phyloP scores from a whole-genome alignment of 192 early-diverging fungal species.

The Backusella tuberculispora region DNA sequence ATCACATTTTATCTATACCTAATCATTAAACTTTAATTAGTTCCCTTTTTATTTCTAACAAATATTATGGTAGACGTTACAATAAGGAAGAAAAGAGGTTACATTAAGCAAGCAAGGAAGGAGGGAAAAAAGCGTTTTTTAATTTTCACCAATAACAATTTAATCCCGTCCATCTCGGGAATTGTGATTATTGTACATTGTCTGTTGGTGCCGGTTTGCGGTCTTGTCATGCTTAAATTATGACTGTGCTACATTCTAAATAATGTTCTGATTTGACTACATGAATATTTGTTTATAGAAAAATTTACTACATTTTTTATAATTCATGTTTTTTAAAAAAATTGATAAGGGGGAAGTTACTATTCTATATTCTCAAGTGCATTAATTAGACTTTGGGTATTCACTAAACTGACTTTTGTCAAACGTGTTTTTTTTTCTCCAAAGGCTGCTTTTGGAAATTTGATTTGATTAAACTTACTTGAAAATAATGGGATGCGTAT shows the following conservation, averaged over 20 bases:
- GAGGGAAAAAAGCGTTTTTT: background rate
- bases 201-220: background rate
- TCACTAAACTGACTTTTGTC: background rate
- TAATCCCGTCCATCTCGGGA: background rate
- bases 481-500: background rate
- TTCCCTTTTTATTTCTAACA: background rate
- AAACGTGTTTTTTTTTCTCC: background rate
- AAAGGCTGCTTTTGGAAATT: background rate
- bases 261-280: background rate
- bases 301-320: background rate
- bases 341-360: background rate
- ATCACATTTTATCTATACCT: background rate
- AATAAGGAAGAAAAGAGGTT: background rate
- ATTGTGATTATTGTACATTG: background rate
- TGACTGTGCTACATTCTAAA: background rate
- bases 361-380: background rate
- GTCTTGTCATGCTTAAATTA: conserved; percentile 9
- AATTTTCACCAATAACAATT: background rate
- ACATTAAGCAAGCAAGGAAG: background rate
- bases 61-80: background rate
- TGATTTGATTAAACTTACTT: too few species aligned
- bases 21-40: background rate
- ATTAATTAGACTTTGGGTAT: background rate
- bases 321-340: background rate
- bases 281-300: background rate